phyloP scores from a whole-genome alignment of 306 rosid genomes.

The Medicago lupulina region DNA sequence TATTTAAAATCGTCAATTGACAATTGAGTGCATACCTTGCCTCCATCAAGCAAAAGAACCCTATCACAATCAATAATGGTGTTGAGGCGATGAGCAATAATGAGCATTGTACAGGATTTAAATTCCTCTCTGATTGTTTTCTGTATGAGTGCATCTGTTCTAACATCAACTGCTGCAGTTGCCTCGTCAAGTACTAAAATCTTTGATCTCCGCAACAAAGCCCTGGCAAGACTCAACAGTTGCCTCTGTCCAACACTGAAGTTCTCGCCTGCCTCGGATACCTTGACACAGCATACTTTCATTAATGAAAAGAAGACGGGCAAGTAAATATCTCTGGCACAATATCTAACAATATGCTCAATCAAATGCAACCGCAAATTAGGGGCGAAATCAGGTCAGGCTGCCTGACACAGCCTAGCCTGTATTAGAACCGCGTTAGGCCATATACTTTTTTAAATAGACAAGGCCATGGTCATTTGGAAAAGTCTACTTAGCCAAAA shows the following conservation, averaged over 20 bases:
- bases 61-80: conserved; percentile 89
- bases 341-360: background rate
- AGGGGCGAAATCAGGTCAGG: background rate
- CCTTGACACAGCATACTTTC: conserved; percentile 56
- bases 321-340: conserved; percentile 7
- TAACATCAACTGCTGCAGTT: conserved; percentile 95
- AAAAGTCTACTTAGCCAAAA: background rate
- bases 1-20: background rate
- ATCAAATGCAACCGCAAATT: conserved; percentile 11
- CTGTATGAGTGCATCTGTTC: conserved; percentile 92
- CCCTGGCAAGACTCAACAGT: conserved; percentile 86
- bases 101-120: conserved; percentile 85
- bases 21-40: conserved; percentile 63
- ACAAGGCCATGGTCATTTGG: background rate
- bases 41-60: conserved; percentile 81
- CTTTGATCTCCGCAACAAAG: conserved; percentile 87
- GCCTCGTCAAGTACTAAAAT: conserved; percentile 97
- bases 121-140: conserved; percentile 92
- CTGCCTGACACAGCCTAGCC: background rate
- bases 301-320: conserved; percentile 27
- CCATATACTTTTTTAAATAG: background rate
- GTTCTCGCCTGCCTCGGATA: conserved; percentile 89
- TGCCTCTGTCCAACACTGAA: conserved; percentile 99
- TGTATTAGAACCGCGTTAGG: background rate
- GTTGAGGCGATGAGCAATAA: conserved; percentile 92